Percentiles rank a stretch among this genome's conserved stretches.
phyloP scores from a whole-genome alignment of 2,329 filamentous ascomycete species.

The Diaporthe amygdali region DNA sequence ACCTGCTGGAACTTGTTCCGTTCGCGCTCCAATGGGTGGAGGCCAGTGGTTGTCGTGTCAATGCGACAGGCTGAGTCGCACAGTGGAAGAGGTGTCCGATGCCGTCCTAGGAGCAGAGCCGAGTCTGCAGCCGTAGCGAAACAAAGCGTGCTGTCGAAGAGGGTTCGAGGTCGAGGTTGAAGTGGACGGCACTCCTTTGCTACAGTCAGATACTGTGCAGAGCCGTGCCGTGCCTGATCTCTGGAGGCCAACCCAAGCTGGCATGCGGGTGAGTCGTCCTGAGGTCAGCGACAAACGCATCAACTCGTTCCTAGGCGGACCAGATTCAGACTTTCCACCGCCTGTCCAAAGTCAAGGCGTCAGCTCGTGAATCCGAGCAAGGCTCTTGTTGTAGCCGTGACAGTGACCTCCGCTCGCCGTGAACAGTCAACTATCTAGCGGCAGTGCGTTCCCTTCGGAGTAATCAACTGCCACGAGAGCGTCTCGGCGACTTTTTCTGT shows the following conservation, averaged over 20 bases:
- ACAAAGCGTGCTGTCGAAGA: background rate
- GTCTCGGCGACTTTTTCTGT: background rate
- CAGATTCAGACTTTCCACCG: slow-evolving; percentile 2
- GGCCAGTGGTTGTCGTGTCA: background rate
- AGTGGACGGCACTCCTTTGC: background rate
- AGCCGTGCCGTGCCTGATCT: slow-evolving; percentile 1
- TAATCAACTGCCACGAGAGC: background rate
- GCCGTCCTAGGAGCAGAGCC: background rate
- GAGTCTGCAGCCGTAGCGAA: background rate
- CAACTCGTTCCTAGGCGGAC: background rate
- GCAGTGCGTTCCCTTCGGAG: background rate
- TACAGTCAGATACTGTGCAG: background rate
- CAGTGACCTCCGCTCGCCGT: background rate
- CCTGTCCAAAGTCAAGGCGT: background rate
- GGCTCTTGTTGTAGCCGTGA: background rate
- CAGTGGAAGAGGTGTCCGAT: background rate
- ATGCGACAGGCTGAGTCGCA: slow-evolving; percentile 3
- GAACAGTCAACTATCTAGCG: background rate
- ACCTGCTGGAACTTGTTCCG: background rate
- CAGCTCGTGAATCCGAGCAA: background rate
- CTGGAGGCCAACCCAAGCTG: background rate
- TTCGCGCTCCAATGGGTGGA: background rate
- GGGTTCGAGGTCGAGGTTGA: background rate
- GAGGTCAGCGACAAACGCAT: background rate
- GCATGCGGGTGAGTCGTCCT: background rate